Evolutionary conservation across 2,329 filamentous ascomycete species (phyloP).

Genomic region (Mycosphaerella arachidis): DNA sequence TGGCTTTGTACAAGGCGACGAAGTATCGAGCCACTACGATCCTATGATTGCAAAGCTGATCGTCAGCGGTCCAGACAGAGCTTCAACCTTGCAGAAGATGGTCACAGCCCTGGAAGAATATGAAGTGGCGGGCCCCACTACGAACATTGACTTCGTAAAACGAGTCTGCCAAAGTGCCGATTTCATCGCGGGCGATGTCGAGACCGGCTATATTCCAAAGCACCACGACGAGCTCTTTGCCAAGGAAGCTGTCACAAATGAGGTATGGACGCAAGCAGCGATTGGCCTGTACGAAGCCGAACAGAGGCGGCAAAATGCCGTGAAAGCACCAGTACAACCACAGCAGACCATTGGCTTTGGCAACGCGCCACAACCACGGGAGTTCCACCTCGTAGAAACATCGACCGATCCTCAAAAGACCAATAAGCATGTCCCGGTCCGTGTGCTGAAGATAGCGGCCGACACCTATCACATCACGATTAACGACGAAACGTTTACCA

Average conservation of each 20-base stretch:
- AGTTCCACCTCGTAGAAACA: slow-evolving; percentile 52
- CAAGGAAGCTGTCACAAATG: slow-evolving; percentile 54
- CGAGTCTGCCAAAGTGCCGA: slow-evolving; percentile 73
- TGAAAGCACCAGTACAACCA: slow-evolving; percentile 23
- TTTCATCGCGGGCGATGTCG: slow-evolving; percentile 82
- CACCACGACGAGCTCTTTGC: slow-evolving; percentile 75
- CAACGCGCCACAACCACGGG: slow-evolving; percentile 54
- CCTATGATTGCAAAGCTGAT: slow-evolving; percentile 99
- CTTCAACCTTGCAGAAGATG: slow-evolving; percentile 78
- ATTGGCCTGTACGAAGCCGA: slow-evolving; percentile 56
- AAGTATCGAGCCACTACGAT: slow-evolving; percentile 91
- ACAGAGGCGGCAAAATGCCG: slow-evolving; percentile 37
- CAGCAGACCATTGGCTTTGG: slow-evolving; percentile 53
- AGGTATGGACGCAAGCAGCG: slow-evolving; percentile 82
- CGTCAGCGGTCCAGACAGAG: slow-evolving; percentile 72
- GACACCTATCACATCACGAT: slow-evolving; percentile 50
- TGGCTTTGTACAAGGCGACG: slow-evolving; percentile 85
- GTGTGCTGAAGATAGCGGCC: slow-evolving; percentile 49
- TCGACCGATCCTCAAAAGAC: slow-evolving; percentile 42
- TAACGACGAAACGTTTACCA: slow-evolving; percentile 25
- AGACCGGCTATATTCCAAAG: slow-evolving; percentile 95
- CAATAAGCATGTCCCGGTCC: slow-evolving; percentile 35
- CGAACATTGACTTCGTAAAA: slow-evolving; percentile 96
- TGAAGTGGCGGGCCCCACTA: slow-evolving; percentile 86
- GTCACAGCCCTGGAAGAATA: slow-evolving; percentile 77